These are phyloP conservation scores for Laburnicola sp. DNA, from an alignment of 2,329 filamentous ascomycete species.

Conservation along the genomic window DNA sequence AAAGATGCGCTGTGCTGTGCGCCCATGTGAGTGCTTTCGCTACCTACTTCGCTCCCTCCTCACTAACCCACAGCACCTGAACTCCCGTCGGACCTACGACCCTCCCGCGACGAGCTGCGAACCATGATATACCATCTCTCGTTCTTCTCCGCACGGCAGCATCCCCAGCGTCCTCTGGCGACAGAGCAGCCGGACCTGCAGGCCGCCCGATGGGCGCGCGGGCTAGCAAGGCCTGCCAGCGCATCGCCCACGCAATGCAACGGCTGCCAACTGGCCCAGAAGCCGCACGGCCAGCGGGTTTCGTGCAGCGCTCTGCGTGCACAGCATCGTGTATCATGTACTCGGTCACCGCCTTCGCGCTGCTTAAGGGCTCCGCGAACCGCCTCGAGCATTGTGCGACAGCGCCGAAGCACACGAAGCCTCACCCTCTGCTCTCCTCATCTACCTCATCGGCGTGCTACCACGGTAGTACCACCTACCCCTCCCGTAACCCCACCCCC, in stretches of 20 bases:
- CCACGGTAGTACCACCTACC: conserved; percentile 2
- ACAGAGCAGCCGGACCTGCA: conserved; percentile 12
- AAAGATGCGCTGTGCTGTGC: neutral
- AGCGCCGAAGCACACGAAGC: conserved; percentile 19
- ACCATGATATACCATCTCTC: neutral
- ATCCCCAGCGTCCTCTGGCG: neutral
- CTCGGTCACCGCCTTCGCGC: conserved; percentile 42
- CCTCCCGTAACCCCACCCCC: conserved; percentile 5
- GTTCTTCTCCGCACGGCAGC: neutral
- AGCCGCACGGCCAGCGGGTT: conserved; percentile 41
- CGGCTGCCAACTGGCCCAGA: conserved; percentile 34
- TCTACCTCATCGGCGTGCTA: no score
- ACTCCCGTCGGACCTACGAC: neutral
- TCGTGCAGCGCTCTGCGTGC: conserved; percentile 24
- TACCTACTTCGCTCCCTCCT: neutral
- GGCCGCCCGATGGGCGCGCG: conserved; percentile 10
- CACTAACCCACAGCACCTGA: neutral
- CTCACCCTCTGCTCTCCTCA: conserved; percentile 9
- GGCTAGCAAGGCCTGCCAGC: conserved; percentile 40
- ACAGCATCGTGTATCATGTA: conserved; percentile 44
- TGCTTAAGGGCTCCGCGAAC: conserved; percentile 26
- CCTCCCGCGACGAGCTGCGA: neutral
- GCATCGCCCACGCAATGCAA: conserved; percentile 38
- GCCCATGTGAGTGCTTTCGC: neutral
- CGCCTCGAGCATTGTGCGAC: conserved; percentile 26